phyloP scores from a whole-genome alignment of 768 basidiomycete species.

The Termitomyces bulborhizus region DNA sequence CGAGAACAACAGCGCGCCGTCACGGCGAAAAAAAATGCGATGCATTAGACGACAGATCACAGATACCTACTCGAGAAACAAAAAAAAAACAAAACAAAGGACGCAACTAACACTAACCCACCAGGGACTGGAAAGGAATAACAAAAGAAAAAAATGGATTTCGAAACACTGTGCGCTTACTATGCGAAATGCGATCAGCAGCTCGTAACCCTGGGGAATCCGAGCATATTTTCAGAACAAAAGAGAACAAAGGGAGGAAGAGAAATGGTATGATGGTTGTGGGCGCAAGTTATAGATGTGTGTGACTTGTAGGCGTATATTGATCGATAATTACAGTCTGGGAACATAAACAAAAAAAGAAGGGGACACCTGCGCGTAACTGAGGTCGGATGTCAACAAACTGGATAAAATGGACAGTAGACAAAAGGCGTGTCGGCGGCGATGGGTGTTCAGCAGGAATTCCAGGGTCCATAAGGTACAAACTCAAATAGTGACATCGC shows the following conservation, averaged over 20 bases:
- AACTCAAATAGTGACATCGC: background rate
- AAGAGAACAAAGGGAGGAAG: background rate
- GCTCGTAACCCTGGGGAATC: background rate
- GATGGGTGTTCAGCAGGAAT: background rate
- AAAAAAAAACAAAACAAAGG: too few species aligned
- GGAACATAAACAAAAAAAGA: background rate
- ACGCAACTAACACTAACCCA: too few species aligned
- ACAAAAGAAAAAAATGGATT: background rate
- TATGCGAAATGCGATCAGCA: background rate
- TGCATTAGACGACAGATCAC: background rate
- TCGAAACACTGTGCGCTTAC: too few species aligned
- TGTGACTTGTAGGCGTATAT: background rate
- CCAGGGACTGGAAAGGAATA: too few species aligned
- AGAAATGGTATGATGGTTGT: background rate
- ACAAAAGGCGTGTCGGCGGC: background rate
- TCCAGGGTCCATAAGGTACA: background rate
- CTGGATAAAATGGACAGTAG: background rate
- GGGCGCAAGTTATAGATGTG: background rate
- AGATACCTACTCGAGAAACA: background rate
- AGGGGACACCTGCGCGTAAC: background rate
- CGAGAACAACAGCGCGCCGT: too few species aligned
- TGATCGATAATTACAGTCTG: background rate
- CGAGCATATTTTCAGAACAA: background rate
- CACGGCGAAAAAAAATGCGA: background rate
- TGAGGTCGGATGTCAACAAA: background rate